Conservation (phyloP, 345 rosid genomes). For the Lenwebbia sp. region DNA sequence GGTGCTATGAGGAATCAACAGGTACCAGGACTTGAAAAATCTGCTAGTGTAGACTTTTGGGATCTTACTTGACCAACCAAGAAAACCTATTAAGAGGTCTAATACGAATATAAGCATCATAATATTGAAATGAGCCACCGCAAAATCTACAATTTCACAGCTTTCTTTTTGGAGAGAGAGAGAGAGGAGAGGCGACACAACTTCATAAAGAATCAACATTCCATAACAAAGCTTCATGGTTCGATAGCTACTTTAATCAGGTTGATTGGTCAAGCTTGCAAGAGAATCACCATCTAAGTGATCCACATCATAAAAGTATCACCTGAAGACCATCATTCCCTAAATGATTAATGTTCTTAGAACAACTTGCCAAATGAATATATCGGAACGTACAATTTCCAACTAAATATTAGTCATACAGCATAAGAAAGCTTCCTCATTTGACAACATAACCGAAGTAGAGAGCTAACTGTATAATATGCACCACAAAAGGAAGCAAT, state of each 20-base stretch:
- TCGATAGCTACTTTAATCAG: neutral
- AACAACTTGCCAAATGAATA: neutral
- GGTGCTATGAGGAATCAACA: neutral
- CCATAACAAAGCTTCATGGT: neutral
- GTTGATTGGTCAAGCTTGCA: neutral
- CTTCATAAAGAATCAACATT: neutral
- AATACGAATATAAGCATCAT: neutral
- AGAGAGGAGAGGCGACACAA: neutral
- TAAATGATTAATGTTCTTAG: neutral
- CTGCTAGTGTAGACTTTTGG: neutral
- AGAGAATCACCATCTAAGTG: neutral
- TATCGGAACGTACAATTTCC: neutral
- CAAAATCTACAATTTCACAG: neutral
- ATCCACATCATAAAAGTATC: neutral
- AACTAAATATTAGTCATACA: neutral
- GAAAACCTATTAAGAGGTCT: neutral
- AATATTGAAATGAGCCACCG: neutral
- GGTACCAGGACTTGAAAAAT: neutral
- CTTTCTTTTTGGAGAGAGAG: neutral
- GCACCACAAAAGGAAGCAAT: neutral
- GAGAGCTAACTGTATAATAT: neutral
- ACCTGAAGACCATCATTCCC: neutral
- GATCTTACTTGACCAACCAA: neutral
- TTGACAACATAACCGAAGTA: neutral
- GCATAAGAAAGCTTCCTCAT: neutral